A percentile compares a stretch with the other conserved stretches of the same genome.
Evolutionary conservation across 2,329 filamentous ascomycete species (phyloP).

Genomic region (Bipolaris sorokiniana): DNA sequence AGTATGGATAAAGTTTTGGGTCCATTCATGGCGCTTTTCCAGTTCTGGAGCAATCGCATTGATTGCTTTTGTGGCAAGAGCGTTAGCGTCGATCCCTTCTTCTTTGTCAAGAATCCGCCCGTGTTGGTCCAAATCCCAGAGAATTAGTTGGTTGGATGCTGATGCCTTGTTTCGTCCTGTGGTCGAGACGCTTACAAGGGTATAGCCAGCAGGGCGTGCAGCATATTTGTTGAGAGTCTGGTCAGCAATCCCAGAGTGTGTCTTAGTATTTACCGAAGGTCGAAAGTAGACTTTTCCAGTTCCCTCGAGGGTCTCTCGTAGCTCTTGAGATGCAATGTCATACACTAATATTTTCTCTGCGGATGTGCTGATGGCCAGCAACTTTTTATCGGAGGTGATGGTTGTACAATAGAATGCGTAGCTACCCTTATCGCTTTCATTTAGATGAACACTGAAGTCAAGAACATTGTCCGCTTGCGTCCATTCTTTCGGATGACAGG

Average conservation of each 20-base stretch:
- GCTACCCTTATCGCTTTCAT: neutral
- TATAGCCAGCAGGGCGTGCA: neutral
- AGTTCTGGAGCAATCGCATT: constrained; percentile 35
- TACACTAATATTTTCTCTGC: neutral
- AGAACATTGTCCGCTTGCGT: neutral
- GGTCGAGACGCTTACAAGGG: neutral
- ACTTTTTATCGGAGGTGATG: neutral
- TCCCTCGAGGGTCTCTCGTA: neutral
- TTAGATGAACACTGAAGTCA: neutral
- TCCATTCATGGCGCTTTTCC: constrained; percentile 35
- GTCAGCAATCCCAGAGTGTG: neutral
- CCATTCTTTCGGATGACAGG: neutral
- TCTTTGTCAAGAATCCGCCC: neutral
- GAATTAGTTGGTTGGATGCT: neutral
- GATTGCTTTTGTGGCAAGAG: constrained; percentile 34
- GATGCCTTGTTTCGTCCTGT: neutral
- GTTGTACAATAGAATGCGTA: neutral
- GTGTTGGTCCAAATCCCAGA: neutral
- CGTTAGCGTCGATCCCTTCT: constrained; percentile 23
- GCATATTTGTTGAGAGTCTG: neutral
- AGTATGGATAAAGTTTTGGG: constrained; percentile 27
- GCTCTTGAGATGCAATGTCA: neutral
- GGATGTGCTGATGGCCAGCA: neutral
- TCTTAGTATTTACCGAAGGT: neutral
- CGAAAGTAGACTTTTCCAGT: neutral